Evolutionary conservation across 495 filamentous ascomycete species (phyloP), one percentile per base, ranked within the genome.

Genomic region (Tuber microsphaerosporum): DNA sequence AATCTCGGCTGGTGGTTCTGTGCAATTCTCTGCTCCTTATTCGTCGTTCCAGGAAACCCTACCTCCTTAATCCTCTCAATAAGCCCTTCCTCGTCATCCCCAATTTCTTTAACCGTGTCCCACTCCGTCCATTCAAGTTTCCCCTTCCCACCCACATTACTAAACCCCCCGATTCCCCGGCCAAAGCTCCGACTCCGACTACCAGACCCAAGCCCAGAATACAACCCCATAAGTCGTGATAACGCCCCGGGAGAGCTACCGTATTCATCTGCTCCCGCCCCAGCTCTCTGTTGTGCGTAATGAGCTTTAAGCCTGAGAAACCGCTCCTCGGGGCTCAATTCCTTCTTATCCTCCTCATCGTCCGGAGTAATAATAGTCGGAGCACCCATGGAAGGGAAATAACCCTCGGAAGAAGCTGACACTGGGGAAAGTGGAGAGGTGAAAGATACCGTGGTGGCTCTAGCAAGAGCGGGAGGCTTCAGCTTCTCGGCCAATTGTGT

Each of bases 141-240:
- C 8, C 77, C 61, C 51, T 81, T 79, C 10, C 74, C 68, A 37
- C 72, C 69, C 22, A 46, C 70, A 42, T 76, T 73, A 26, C 56
- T 69, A 22, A 74, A 61, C 69, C 41, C 61, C 20, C 76, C 68
- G 19, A 80, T 69, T 31, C 69, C 42, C 31, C 74, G 46, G 10
- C 77, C 77, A 26, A 76, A 82, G n/a, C 73, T 70, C 16, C 81
- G 56, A 17, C 75, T 73, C 71, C 74, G 74, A 72, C 26, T 48
- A 22, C 69, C 51, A 70, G 34, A 71, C 22, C 79, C 73, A 14
- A 43, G 86, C 69, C 90, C 90, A 3, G 93, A 92, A 84, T 97
- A 97, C 44, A 99, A 85, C 48, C 89, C 93, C 92, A 99, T 97
- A 77, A 99, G 92, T 31, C 94, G 89, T 69, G 93, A 90, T 65